Evolutionary conservation across 2,329 filamentous ascomycete species (phyloP), one percentile per base, ranked within the genome.

Genomic region (Cytospora paraplurivora): DNA sequence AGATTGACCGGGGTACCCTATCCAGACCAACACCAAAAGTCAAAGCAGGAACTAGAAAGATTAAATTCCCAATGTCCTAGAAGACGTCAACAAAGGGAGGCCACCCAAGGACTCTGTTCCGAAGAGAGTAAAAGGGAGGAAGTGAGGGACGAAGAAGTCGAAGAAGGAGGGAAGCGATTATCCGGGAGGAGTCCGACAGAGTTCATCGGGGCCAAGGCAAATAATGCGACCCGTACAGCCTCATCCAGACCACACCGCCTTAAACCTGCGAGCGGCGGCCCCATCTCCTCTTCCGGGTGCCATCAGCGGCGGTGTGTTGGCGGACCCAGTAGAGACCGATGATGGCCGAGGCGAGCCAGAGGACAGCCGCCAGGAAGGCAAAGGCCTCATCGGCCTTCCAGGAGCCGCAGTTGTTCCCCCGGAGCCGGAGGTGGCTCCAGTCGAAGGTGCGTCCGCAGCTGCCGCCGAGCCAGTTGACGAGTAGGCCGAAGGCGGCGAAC

Each of bases 301-400:
- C 71, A 27, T 38, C 57, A 27, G 73, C 74, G 55, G 72, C 72
- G 32, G 75, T 77, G 63, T 74, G 77, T 66, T 77, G 76, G 64
- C 77, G 80, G 21, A 82, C 77, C 82, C 82, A 85, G 72, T 83
- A 78, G 69, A 85, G 72, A 53, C 81, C 85, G 51, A 91, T 71
- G 21, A 89, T 70, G 17, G 82, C 82, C 54, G 86, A 89, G 13
- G 79, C 83, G 49, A 92, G 82, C 89, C 89, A 93, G 71, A 87
- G 79, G 68, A 90, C 81, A 62, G 88, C 88, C 2, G 87, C 88
- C 61, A 92, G 75, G 76, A 93, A 93, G 56, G 82, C 78, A 71
- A 93, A 92, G 5, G 89, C 89, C 69, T 91, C 83, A 66, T 85
- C 81, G 49, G 90, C 85, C 76, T 89, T 91, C 83, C 85, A 90